Base-by-base conservation (phyloP, 768 basidiomycete genomes). In the Gymnopilus dilepis region DNA sequence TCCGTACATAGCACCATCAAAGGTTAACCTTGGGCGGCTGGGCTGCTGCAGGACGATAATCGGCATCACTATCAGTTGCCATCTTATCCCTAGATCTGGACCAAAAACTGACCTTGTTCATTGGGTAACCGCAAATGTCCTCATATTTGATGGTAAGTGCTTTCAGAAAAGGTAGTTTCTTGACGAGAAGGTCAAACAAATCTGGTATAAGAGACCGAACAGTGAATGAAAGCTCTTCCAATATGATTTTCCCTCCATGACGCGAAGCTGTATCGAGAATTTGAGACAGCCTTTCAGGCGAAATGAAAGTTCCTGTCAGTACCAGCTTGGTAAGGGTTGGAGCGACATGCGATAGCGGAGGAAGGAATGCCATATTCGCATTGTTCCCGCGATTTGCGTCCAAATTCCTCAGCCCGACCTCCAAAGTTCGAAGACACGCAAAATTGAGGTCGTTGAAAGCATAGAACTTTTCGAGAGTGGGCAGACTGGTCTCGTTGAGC, bases 281-380 rank as follows among this genome's bases (percentile, higher is more conserved):
- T 1, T 33, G 33, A 19, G 40, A 40, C 9, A 61, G 24, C 6
- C 57, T 56, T 3, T 38, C 9, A 2, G 30, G 6, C 2, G 52
- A 31, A 33, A 67, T 51, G 11, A 1, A 24, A 2, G 40, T 43
- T 9, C 65, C 58, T 17, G 61, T 56, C 30, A 67, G 24, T 31
- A 59, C 19, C 22, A 67, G 60, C 26, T 38, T 59, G 12, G 53
- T 59, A 37, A 67, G 54, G 6, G 47, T 56, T 15, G 65, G 65
- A 22, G 60, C 38, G 41, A 64, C 54, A 13, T 45, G 56, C 13
- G 52, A 47, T 6, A 66, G 54, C n/a, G 56, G 11, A 19, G 65
- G 65, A n/a, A 66, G 61, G 34, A 61, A 24, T 33, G 31, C 48
- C 41, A 41, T 40, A 24, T 58, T 40, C 21, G 43, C n/a, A 51